A percentile compares a stretch with the other conserved stretches of the same genome.
Conservation (phyloP, 345 rosid genomes). For the Iberis pinnata region DNA sequence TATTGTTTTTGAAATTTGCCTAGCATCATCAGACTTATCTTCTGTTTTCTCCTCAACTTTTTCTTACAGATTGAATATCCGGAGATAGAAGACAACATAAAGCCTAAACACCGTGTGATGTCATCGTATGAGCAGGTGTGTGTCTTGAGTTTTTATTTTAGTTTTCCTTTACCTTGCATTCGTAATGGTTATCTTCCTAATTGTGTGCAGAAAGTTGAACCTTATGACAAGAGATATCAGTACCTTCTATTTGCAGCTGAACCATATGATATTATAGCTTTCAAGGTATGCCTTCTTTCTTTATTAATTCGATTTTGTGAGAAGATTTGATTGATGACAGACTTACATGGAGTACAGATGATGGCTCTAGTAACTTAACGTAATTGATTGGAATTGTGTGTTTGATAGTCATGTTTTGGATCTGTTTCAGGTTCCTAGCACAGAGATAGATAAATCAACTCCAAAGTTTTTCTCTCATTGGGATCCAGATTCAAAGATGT, state of each 20-base stretch:
- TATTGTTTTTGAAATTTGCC: neutral
- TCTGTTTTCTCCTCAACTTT: neutral
- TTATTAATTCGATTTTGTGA: neutral
- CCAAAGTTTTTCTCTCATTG: constrained; percentile 96
- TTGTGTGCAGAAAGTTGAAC: constrained; percentile 60
- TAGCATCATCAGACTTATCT: neutral
- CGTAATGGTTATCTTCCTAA: neutral
- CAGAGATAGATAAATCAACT: constrained; percentile 93
- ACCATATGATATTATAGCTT: constrained; percentile 92
- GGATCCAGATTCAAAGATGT: constrained; percentile 99
- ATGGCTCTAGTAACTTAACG: no score
- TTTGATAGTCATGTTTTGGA: neutral
- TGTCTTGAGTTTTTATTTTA: neutral
- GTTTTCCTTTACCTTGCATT: neutral
- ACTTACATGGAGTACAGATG: constrained; percentile 3
- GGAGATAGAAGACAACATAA: constrained; percentile 82
- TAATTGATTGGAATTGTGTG: neutral
- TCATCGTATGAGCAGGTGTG: constrained; percentile 90
- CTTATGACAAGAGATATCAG: constrained; percentile 83
- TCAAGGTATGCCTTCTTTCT: constrained; percentile 48
- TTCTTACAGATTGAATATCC: constrained; percentile 81
- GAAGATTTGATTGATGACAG: neutral
- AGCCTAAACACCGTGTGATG: constrained; percentile 93
- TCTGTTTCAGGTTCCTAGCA: constrained; percentile 83
- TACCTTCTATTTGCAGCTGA: constrained; percentile 93